A percentile compares a stretch with the other conserved stretches of the same genome.
Evolutionary conservation across 2,329 filamentous ascomycete genomes (phyloP).

Genomic region (Phyllosticta citriasiana): DNA sequence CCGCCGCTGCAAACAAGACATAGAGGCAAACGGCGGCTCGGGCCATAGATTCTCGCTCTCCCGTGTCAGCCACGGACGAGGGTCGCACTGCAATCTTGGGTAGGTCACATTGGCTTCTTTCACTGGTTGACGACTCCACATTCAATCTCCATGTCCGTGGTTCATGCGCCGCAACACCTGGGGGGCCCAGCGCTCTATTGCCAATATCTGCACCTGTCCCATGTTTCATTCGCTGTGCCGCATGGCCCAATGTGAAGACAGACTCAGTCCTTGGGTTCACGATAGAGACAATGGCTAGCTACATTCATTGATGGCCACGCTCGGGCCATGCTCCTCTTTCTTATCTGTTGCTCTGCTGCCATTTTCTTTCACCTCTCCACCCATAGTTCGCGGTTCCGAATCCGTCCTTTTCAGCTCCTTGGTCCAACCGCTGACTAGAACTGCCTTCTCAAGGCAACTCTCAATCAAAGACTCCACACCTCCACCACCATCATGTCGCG

Average conservation of each 20-base stretch:
- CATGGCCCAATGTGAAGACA: background rate
- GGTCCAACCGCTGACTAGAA: background rate
- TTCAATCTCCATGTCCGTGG: slow-evolving; percentile 8
- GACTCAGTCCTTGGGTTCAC: background rate
- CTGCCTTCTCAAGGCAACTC: background rate
- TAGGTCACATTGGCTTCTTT: slow-evolving; percentile 9
- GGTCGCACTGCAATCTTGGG: slow-evolving; percentile 10
- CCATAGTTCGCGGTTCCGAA: background rate
- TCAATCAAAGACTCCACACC: background rate
- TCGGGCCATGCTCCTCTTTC: background rate
- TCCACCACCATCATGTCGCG: slow-evolving; percentile 23
- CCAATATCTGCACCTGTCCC: background rate
- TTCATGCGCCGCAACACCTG: slow-evolving; percentile 2
- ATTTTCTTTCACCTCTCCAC: background rate
- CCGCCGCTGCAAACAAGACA: background rate
- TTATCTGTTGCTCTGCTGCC: background rate
- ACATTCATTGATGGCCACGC: background rate
- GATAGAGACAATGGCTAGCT: slow-evolving; percentile 10
- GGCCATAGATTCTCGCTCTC: background rate
- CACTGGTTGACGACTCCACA: slow-evolving; percentile 8
- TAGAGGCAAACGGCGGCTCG: background rate
- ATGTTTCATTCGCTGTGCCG: background rate
- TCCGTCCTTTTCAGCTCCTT: background rate
- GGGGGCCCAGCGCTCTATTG: background rate
- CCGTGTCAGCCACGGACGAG: slow-evolving; percentile 10